A percentile compares a stretch with the other conserved stretches of the same genome.
phyloP scores from a whole-genome alignment of 140 eudicot species.

The Senecio squalidus region DNA sequence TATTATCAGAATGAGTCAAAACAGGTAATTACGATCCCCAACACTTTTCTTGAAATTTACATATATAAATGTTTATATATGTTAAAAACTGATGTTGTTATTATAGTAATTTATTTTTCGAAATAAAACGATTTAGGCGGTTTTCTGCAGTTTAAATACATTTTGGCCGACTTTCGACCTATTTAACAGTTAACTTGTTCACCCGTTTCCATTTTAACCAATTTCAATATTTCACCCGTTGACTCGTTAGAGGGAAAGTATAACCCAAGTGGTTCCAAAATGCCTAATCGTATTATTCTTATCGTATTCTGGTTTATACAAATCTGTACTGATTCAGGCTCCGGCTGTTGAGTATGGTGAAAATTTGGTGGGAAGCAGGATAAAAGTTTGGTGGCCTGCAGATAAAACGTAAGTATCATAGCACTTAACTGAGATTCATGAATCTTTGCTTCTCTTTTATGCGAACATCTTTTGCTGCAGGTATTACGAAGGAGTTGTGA shows the following conservation, averaged over 20 bases:
- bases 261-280: neutral
- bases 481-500: constrained; percentile 34
- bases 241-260: neutral
- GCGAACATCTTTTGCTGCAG: constrained; percentile 18
- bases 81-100: neutral
- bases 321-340: constrained; percentile 15
- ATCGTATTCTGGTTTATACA: constrained; percentile 1
- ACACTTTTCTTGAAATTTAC: neutral
- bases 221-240: neutral
- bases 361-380: constrained; percentile 51
- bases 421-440: neutral
- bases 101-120: neutral
- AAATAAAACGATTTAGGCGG: neutral
- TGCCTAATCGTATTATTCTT: neutral
- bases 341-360: constrained; percentile 24
- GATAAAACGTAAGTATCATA: constrained; percentile 36
- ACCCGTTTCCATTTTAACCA: neutral
- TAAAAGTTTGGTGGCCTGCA: constrained; percentile 53
- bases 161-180: neutral
- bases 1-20: neutral
- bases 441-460: neutral
- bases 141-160: neutral
- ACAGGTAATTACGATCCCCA: neutral
- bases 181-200: neutral
- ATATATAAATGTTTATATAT: neutral